phyloP scores from a whole-genome alignment of 257 asterid genomes.

The Solanum megistacrolobum region DNA sequence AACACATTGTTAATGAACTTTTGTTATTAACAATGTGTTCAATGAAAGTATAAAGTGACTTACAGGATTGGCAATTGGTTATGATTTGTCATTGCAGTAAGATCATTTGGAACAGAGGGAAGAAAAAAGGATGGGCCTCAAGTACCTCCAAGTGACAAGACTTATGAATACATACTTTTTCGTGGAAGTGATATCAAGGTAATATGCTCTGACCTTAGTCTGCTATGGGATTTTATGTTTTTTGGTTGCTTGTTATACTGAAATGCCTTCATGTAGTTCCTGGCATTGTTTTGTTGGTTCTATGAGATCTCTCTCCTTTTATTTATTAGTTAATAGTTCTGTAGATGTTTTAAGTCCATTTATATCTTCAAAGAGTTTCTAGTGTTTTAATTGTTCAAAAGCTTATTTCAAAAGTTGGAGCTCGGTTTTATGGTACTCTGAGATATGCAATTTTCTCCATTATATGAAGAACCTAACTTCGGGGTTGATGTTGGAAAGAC shows the following conservation, averaged over 20 bases:
- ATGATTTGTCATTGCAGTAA: constrained; percentile 35
- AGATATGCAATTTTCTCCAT: neutral
- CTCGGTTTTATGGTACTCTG: neutral
- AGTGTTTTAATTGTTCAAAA: neutral
- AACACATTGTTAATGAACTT: too few species aligned
- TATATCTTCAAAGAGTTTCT: neutral
- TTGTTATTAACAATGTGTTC: neutral
- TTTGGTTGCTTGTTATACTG: neutral
- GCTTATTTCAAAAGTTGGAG: neutral
- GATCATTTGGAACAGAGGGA: constrained; percentile 97
- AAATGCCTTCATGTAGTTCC: neutral
- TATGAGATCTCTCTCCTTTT: neutral
- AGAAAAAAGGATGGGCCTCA: constrained; percentile 90
- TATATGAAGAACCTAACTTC: neutral
- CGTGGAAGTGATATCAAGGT: constrained; percentile 98
- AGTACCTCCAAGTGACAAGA: constrained; percentile 79
- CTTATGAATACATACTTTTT: constrained; percentile 83
- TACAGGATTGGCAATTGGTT: neutral
- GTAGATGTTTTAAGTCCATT: neutral
- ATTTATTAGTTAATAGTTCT: neutral
- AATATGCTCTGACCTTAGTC: neutral
- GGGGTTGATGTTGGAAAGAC: neutral
- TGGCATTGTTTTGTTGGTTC: neutral
- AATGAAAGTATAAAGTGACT: neutral
- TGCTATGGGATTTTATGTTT: neutral